Base-by-base conservation (phyloP, 2,329 filamentous ascomycete species). In the Paecilomyces sp. region DNA sequence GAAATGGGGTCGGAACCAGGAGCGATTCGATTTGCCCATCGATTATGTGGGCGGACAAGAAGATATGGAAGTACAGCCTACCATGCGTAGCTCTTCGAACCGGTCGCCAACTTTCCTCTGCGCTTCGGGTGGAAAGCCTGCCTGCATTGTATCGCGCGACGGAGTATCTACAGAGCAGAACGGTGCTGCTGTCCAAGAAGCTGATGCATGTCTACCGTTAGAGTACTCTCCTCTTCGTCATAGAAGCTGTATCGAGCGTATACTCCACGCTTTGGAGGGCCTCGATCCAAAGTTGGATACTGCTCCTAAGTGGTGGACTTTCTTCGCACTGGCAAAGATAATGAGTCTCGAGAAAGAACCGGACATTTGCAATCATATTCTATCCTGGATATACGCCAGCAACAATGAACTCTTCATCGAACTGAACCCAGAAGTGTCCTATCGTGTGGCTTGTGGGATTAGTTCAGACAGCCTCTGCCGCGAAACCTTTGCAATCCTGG, bases 211-310 rank as follows among this genome's bases (percentile, higher is more conserved):
- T 15, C 52, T 71, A 51, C 71, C 71, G 0, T 50, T 72, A 15
- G 86, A 88, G 63, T 90, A 90, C 68, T 88, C 85, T 54, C 80
- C 81, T 1, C 74, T 85, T 7, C 83, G 88, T 2, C 88, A 90
- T 67, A 77, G 84, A 12, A 82, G 81, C 30, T 82, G 82, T 22
- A 84, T 94, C 34, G 79, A 89, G 54, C 80, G 86, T 1, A 74
- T 90, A 0, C 75, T 90, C 3, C 78, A 83, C 65, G 77, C 70
- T 24, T 80, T 90, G 50, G 78, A 84, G 62, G 82, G 81, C 2
- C 75, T 81, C 2, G 74, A 80, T 31, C 77, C 85, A 0, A 74
- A 78, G 1, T 70, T 91, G 13, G 83, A 90, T 70, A 89, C 87
- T 0, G 87, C 88, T 0, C 78, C 82, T 11, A 85, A 88, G 13